These are phyloP conservation scores for Pythium phragmiticola DNA, from an alignment of 352 stramenopile species.

Conservation along the genomic window DNA sequence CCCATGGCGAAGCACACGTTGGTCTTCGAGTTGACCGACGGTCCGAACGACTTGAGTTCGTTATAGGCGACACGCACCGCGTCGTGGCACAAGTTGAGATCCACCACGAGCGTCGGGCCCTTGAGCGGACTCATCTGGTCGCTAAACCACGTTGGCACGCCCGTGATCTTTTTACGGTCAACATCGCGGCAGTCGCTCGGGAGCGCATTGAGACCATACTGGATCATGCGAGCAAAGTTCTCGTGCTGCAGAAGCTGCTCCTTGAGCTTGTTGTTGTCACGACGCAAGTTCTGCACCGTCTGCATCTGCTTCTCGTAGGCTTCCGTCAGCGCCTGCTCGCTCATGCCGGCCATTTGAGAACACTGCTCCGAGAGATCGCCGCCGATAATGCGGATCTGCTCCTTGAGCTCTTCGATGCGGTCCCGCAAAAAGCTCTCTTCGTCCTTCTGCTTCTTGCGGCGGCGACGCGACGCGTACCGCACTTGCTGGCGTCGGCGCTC, in stretches of 20 bases:
- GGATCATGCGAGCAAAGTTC: constrained; percentile 84
- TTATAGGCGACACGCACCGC: constrained; percentile 79
- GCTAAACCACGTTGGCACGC: constrained; percentile 74
- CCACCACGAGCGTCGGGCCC: constrained; percentile 69
- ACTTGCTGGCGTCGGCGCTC: constrained; percentile 77
- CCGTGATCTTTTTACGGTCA: constrained; percentile 75
- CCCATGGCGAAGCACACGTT: constrained; percentile 86
- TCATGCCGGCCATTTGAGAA: constrained; percentile 81
- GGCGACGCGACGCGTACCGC: constrained; percentile 71
- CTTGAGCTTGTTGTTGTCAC: constrained; percentile 86
- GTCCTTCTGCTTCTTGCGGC: constrained; percentile 84
- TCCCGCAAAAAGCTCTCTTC: constrained; percentile 79
- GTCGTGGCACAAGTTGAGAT: constrained; percentile 76
- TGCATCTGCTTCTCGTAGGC: constrained; percentile 84
- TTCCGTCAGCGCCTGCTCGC: constrained; percentile 72
- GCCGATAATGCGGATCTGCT: constrained; percentile 83
- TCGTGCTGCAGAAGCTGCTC: constrained; percentile 80
- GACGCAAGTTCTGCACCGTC: constrained; percentile 73
- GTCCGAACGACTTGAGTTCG: constrained; percentile 71
- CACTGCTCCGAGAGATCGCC: constrained; percentile 74
- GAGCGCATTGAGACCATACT: constrained; percentile 77
- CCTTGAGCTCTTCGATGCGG: constrained; percentile 81
- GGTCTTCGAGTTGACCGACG: constrained; percentile 78
- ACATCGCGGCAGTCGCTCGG: constrained; percentile 75
- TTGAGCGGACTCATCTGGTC: constrained; percentile 81